phyloP scores from a whole-genome alignment of 2,329 filamentous ascomycete species.

The Pseudogymnoascus sp. region DNA sequence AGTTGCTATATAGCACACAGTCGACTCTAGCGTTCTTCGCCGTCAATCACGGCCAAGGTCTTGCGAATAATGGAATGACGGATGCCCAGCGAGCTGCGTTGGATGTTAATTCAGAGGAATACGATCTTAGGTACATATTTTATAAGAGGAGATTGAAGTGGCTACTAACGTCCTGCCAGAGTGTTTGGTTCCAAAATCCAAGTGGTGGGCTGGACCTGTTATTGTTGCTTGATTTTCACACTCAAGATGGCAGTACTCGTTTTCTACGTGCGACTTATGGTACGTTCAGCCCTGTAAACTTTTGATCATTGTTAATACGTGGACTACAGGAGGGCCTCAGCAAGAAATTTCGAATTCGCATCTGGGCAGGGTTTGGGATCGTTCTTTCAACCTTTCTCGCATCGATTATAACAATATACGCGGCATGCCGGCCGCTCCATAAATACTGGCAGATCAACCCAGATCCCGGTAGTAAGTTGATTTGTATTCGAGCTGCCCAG shows the following conservation, averaged over 20 bases:
- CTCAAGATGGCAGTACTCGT: slow-evolving; percentile 49
- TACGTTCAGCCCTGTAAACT: slow-evolving; percentile 1
- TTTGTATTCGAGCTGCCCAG: neutral
- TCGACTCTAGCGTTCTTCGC: slow-evolving; percentile 44
- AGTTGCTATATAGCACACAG: slow-evolving; percentile 47
- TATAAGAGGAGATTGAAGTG: neutral
- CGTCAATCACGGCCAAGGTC: slow-evolving; percentile 41
- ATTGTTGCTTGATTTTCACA: slow-evolving; percentile 45
- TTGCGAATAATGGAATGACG: slow-evolving; percentile 54
- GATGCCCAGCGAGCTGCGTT: slow-evolving; percentile 41
- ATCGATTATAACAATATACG: slow-evolving; percentile 43
- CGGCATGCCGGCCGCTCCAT: slow-evolving; percentile 44
- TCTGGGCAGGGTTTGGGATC: slow-evolving; percentile 41
- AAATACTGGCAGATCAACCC: slow-evolving; percentile 55
- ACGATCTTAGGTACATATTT: slow-evolving; percentile 26
- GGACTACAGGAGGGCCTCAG: slow-evolving; percentile 26
- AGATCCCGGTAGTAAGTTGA: slow-evolving; percentile 45
- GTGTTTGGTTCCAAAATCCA: slow-evolving; percentile 48
- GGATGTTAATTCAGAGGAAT: slow-evolving; percentile 39
- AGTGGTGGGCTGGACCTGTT: slow-evolving; percentile 47
- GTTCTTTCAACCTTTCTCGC: slow-evolving; percentile 44
- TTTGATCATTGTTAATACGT: neutral
- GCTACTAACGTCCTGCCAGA: slow-evolving; percentile 26
- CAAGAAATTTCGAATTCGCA: slow-evolving; percentile 36
- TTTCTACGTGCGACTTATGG: slow-evolving; percentile 51